Conservation (phyloP, 2,329 filamentous ascomycete species). For the Talaromyces sp. region DNA sequence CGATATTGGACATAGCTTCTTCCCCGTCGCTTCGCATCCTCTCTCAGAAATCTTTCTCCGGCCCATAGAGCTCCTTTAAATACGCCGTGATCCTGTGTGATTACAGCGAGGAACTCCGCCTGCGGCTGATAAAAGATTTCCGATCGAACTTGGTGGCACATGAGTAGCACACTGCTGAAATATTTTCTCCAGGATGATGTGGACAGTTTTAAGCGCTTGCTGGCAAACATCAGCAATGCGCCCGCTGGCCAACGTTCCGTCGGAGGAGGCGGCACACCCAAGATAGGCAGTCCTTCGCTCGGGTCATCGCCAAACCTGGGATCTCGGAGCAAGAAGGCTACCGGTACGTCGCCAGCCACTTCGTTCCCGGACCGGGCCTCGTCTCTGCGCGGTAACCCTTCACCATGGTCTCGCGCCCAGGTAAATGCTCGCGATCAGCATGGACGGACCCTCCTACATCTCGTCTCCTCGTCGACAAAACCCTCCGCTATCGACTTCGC, state of each 20-base stretch:
- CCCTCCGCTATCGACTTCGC: constrained; percentile 69
- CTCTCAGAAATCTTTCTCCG: constrained; percentile 9
- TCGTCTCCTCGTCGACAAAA: constrained; percentile 70
- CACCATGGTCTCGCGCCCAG: constrained; percentile 55
- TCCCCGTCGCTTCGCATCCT: not conserved
- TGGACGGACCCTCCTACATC: constrained; percentile 77
- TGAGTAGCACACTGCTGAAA: constrained; percentile 97
- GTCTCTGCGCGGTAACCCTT: constrained; percentile 17
- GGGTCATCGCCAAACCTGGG: constrained; percentile 26
- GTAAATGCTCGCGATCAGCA: constrained; percentile 78
- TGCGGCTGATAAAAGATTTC: constrained; percentile 46
- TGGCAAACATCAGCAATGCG: constrained; percentile 63
- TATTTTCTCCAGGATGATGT: constrained; percentile 96
- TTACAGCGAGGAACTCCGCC: constrained; percentile 79
- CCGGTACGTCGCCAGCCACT: constrained; percentile 41
- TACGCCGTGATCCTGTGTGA: constrained; percentile 77
- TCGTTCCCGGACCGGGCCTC: constrained; percentile 37
- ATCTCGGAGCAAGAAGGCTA: constrained; percentile 44
- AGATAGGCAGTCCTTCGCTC: constrained; percentile 24
- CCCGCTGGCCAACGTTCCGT: constrained; percentile 25
- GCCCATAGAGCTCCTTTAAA: constrained; percentile 65
- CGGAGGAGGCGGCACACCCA: constrained; percentile 20
- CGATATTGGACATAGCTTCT: not conserved
- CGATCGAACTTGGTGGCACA: constrained; percentile 49
- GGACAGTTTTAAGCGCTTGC: constrained; percentile 83